These are phyloP conservation scores for Taxawa tesnikishii DNA, from an alignment of 2,329 filamentous ascomycete species.

Conservation along the genomic window DNA sequence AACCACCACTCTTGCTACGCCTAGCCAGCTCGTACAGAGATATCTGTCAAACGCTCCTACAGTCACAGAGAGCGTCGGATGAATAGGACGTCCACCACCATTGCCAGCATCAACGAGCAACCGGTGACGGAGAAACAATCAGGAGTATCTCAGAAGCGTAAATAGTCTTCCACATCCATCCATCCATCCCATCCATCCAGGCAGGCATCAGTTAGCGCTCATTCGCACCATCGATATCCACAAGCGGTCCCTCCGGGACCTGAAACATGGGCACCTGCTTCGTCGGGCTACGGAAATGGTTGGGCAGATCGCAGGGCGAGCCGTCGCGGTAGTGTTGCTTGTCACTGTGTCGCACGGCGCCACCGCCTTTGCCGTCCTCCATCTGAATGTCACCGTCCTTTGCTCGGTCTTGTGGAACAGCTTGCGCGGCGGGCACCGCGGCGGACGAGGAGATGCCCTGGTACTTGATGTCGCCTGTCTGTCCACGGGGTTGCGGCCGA, in stretches of 20 bases:
- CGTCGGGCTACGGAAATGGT: constrained; percentile 12
- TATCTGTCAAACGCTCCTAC: too few species aligned
- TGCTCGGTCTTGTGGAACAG: background rate
- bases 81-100: too few species aligned
- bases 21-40: too few species aligned
- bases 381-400: background rate
- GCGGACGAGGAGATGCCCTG: constrained; percentile 2
- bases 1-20: too few species aligned
- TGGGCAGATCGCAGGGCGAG: constrained; percentile 10
- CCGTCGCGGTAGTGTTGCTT: background rate
- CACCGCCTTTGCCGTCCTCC: background rate
- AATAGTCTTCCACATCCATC: too few species aligned
- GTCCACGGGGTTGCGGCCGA: constrained; percentile 3
- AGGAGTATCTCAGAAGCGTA: too few species aligned
- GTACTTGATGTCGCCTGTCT: background rate
- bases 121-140: too few species aligned
- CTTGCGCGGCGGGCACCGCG: background rate
- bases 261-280: constrained; percentile 30
- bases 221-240: constrained; percentile 21
- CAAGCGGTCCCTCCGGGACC: constrained; percentile 26
- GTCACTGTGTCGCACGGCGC: too few species aligned
- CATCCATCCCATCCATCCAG: too few species aligned
- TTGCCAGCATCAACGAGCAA: too few species aligned
- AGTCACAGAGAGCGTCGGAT: too few species aligned
- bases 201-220: too few species aligned